Evolutionary conservation across 2,329 filamentous ascomycete species (phyloP).

Genomic region (Colletotrichum gigasporum): DNA sequence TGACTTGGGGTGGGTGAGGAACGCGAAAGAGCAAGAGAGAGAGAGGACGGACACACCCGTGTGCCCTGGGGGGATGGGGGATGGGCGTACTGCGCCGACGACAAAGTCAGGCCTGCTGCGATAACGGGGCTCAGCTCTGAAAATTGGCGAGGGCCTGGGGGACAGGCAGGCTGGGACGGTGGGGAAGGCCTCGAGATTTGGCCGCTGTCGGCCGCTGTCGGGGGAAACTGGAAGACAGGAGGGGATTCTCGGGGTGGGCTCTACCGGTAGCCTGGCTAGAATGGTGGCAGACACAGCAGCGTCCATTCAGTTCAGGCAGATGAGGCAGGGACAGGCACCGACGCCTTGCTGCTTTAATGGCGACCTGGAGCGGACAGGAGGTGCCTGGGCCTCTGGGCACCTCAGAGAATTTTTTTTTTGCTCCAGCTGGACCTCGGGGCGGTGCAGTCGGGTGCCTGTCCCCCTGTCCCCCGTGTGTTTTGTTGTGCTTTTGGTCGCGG

Average conservation of each 20-base stretch:
- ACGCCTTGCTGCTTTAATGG: constrained; percentile 23
- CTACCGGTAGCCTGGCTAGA: neutral
- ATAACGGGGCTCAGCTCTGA: constrained; percentile 27
- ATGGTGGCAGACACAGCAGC: neutral
- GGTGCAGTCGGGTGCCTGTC: neutral
- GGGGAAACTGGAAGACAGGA: neutral
- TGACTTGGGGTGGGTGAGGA: too few species aligned
- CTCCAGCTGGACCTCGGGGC: neutral
- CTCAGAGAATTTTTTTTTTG: too few species aligned
- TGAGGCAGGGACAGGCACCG: constrained; percentile 13
- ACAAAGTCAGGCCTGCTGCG: constrained; percentile 7
- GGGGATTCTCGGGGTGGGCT: neutral
- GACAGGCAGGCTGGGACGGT: neutral
- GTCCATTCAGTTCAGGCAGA: constrained; percentile 11
- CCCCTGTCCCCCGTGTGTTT: constrained; percentile 7
- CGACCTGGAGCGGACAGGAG: neutral
- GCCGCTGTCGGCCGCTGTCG: constrained; percentile 25
- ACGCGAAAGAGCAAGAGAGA: too few species aligned
- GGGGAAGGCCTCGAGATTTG: constrained; percentile 12
- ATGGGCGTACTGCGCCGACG: too few species aligned
- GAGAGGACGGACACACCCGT: too few species aligned
- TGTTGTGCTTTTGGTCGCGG: neutral
- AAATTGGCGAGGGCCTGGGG: neutral
- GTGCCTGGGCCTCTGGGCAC: neutral
- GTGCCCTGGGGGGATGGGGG: too few species aligned